Percentiles rank a stretch among this genome's conserved stretches.
Evolutionary conservation across 441 rosid genomes (phyloP).

Genomic region (Manihot esculenta): DNA sequence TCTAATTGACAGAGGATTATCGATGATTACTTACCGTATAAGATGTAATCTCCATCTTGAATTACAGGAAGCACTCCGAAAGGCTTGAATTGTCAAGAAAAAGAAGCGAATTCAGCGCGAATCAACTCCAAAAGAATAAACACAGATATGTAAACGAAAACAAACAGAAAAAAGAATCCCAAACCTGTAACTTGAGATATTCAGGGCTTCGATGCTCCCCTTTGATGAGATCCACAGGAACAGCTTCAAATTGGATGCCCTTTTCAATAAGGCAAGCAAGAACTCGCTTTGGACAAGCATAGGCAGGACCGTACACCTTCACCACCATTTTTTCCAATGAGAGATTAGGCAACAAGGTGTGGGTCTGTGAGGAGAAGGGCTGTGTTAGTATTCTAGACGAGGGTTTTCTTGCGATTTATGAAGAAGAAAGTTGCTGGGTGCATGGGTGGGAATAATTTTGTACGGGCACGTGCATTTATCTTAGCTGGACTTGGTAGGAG

Average conservation of each 20-base stretch:
- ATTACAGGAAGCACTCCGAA: slow-evolving; percentile 57
- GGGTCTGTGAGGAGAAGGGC: too few relatives aligned
- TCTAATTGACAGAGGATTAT: too few relatives aligned
- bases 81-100: slow-evolving; percentile 37
- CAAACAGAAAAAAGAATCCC: neutral
- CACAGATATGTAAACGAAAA: neutral
- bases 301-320: slow-evolving; percentile 59
- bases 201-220: slow-evolving; percentile 52
- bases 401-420: too few relatives aligned
- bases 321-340: slow-evolving; percentile 41
- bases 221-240: slow-evolving; percentile 55
- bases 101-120: neutral
- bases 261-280: slow-evolving; percentile 58
- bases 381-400: too few relatives aligned
- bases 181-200: slow-evolving; percentile 44
- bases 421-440: too few relatives aligned
- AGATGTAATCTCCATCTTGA: slow-evolving; percentile 56
- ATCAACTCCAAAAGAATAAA: neutral
- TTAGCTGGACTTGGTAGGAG: too few relatives aligned
- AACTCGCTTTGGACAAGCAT: slow-evolving; percentile 53
- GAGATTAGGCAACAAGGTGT: too few relatives aligned
- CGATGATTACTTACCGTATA: slow-evolving; percentile 37
- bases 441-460: too few relatives aligned
- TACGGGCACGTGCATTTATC: too few relatives aligned
- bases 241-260: slow-evolving; percentile 48